Base-by-base conservation (phyloP, 257 asterid species). In the Nicotiana paniculata region DNA sequence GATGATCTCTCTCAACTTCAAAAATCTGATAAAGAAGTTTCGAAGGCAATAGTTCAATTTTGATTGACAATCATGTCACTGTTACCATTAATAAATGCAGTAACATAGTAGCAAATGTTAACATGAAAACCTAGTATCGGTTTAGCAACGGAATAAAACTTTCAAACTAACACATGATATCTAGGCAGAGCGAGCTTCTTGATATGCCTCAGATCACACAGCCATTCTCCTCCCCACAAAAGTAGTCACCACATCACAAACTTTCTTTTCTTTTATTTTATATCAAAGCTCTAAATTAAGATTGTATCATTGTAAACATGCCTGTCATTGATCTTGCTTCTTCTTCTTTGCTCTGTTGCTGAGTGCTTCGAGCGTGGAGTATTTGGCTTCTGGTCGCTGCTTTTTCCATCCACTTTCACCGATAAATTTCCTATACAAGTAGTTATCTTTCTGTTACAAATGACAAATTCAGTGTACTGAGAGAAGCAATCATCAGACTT, bases 241-340 rank as follows among this genome's bases (percentile, higher is more conserved):
- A 26, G 24, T 48, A 16, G 63, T 75, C 46, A 48, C 9, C 4
- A 15, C 24, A 2, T 54, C 64, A 75, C 16, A 24, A 24, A 15
- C 9, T 6, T 15, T 15, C 18, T 53, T 26, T 26, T 55, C 37
- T 13, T 48, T 46, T 24, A 12, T 69, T 69, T 61, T 39, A 39
- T 61, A 39, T 61, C 72, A 67, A 70, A 48, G 57, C 57, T 21
- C 66, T 21, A 58, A 11, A 70, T 70, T 32, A n/a, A 21, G 62
- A 59, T 32, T 26, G 81, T 57, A 75, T 32, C 43, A 66, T 18
- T 24, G 81, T 58, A 76, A 82, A 81, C 93, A 70, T 92, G 90
- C 99, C 99, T 93, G 92, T 96, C 98, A 86, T 96, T 96, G 83
- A 96, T 96, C 89, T 96, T 96, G 92, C 99, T 89, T 88, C 99